These are phyloP conservation scores for Magnolia sinica DNA, from an alignment of 164 flowering plant species.

Conservation along the genomic window DNA sequence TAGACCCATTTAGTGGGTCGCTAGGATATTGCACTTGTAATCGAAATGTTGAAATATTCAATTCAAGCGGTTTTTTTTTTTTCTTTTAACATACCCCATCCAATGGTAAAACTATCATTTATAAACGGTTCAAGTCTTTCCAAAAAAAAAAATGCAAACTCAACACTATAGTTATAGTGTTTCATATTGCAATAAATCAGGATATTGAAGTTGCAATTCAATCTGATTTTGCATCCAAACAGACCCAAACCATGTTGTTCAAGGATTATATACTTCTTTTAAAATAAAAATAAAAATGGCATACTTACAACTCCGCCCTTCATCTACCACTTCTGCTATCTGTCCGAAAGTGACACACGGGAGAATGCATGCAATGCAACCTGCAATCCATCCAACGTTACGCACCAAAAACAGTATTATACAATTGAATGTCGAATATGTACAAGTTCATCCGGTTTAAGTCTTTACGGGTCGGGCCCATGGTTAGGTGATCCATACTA, in stretches of 20 bases:
- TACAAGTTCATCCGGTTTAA: not conserved
- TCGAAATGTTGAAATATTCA: too few species aligned
- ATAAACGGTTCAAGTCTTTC: too few species aligned
- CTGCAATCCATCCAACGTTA: constrained; percentile 15
- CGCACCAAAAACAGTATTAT: not conserved
- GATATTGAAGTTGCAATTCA: not conserved
- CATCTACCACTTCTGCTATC: constrained; percentile 29
- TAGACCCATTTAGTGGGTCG: too few species aligned
- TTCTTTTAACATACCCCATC: too few species aligned
- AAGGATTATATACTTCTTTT: not conserved
- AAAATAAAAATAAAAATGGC: too few species aligned
- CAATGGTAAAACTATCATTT: too few species aligned
- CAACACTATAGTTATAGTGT: too few species aligned
- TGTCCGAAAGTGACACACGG: constrained; percentile 34
- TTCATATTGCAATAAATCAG: too few species aligned
- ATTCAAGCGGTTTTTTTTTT: too few species aligned
- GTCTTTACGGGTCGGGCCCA: not conserved
- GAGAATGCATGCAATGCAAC: constrained; percentile 25
- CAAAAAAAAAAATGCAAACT: too few species aligned
- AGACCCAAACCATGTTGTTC: not conserved
- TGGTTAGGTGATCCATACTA: not conserved
- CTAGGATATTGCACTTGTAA: too few species aligned
- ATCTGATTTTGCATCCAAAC: not conserved
- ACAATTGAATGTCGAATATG: too few species aligned
- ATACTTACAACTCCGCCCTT: constrained; percentile 29